Evolutionary conservation across 179 eudicot genomes (phyloP), one percentile per base, ranked within the genome.

Genomic region (Silene noctiflora): DNA sequence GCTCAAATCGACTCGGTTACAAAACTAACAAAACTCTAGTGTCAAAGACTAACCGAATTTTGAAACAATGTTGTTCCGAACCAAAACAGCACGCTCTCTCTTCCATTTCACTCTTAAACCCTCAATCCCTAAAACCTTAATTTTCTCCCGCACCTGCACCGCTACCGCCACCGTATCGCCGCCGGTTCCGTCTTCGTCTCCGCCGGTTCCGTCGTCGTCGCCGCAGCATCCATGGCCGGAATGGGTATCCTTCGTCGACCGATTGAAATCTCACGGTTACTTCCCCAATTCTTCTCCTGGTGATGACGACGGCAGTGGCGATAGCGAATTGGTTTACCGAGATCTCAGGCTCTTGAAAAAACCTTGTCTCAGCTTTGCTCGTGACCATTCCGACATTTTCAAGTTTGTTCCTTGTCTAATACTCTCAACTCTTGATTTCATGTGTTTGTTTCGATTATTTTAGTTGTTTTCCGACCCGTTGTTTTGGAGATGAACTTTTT

Each of bases 211-310:
- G 21, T 14, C 21, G 6, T 10, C 31, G 2, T 42, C 29, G 48
- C n/a, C 12, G 21, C 60, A 6, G 16, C 78, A 25, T 24, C 93
- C 96, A 0, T 95, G 97, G 97, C 95, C 99, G 2, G 99, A 95
- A 81, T 95, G 99, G 99, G 86, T 89, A 27, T 64, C 84, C 75
- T 95, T 95, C 69, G 74, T 95, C 31, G 91, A 88, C 82, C 81
- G 86, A 21, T 79, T 92, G 81, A 87, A 88, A 80, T 76, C 85
- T 69, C 84, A 84, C 65, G 99, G 97, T 11, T 95, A 92, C 83
- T 55, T 94, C 22, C 62, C 74, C 66, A 60, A 75, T 22, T 24
- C 56, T 25, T 46, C 78, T 10, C 69, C 69, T 9, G 39, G 69
- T 77, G 56, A 20, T 14, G 69, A 4, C 56, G 67, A 35, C 6